Percentiles rank a stretch among this genome's conserved stretches.
phyloP scores from a whole-genome alignment of 1,284 basidiomycete genomes.

The Heliocybe sulcata region DNA sequence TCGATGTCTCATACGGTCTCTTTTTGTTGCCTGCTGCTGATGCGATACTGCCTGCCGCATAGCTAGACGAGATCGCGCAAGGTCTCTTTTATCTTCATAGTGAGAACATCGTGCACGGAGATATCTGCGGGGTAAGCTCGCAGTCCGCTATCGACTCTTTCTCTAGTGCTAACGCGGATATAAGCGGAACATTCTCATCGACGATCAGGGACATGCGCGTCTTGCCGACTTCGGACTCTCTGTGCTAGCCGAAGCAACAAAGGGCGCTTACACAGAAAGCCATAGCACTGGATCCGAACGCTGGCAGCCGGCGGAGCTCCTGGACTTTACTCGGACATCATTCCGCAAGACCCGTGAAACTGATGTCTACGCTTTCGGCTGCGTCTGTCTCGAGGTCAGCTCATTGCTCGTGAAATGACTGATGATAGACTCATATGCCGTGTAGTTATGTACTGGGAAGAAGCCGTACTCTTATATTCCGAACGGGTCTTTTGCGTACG shows the following conservation, averaged over 20 bases:
- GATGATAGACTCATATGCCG: no score
- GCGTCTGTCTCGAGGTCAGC: neutral
- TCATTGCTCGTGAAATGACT: no score
- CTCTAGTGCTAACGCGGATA: neutral
- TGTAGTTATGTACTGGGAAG: no score
- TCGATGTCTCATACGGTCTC: neutral
- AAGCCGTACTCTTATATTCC: no score
- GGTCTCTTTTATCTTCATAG: constrained; percentile 2
- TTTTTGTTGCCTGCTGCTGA: neutral
- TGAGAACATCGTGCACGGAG: constrained; percentile 5
- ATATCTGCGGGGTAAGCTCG: constrained; percentile 2
- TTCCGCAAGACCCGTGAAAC: neutral
- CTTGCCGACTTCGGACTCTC: constrained; percentile 4
- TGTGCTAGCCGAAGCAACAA: neutral
- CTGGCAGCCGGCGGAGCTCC: neutral
- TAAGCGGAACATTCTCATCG: constrained; percentile 4
- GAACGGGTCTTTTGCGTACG: no score
- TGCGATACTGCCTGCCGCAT: neutral
- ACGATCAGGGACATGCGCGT: neutral
- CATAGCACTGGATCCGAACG: neutral
- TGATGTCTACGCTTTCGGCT: neutral
- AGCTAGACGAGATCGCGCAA: neutral
- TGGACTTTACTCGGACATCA: neutral
- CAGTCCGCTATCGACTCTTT: neutral
- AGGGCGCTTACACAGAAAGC: neutral